Conservation (phyloP, 208 protist species). For the Tetramitus jugosus region DNA sequence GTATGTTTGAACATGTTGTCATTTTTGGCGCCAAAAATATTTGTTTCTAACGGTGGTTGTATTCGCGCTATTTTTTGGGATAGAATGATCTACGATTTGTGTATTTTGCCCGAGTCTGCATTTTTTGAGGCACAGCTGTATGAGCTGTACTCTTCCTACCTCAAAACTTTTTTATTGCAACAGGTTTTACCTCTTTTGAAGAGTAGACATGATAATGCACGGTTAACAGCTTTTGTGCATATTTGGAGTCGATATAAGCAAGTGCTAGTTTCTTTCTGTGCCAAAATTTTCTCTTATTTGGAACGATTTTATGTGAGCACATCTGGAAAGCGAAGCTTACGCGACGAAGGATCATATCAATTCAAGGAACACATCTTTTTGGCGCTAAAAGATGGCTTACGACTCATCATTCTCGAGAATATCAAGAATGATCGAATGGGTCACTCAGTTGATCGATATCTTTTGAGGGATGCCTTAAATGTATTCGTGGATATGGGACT, state of each 20-base stretch:
- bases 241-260: background rate
- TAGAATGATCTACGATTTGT: slow-evolving; percentile 6
- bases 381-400: background rate
- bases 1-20: too few relatives aligned
- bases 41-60: too few relatives aligned
- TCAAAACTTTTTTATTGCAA: background rate
- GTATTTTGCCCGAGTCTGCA: slow-evolving; percentile 5
- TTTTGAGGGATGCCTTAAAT: background rate
- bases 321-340: background rate
- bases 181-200: background rate
- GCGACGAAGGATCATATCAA: background rate
- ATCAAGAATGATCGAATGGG: background rate
- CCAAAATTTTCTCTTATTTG: slow-evolving; percentile 4
- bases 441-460: background rate
- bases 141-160: slow-evolving; percentile 1
- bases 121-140: slow-evolving; percentile 9
- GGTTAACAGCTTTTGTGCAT: slow-evolving; percentile 3
- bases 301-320: background rate
- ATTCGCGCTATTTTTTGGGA: too few relatives aligned
- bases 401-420: background rate
- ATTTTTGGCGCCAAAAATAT: too few relatives aligned
- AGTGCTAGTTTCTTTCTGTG: slow-evolving; percentile 14
- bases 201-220: background rate
- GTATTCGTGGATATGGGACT: slow-evolving; percentile 3
- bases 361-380: background rate